Percentiles rank a stretch among this genome's conserved stretches.
Conservation (phyloP, 768 basidiomycete species). For the Suillus alpinus region DNA sequence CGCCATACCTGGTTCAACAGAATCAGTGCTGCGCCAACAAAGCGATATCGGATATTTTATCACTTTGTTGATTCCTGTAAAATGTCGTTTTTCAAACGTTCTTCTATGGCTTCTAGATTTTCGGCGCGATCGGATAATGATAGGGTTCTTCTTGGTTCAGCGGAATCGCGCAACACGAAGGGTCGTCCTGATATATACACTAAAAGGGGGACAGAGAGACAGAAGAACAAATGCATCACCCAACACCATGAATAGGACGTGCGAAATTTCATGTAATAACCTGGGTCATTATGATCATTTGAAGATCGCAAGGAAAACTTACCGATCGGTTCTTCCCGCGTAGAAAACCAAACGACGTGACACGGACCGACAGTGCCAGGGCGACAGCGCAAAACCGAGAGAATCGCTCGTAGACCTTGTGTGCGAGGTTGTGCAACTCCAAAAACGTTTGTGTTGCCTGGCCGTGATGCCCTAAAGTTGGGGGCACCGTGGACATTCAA, state of each 20-base stretch:
- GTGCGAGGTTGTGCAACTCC: conserved; percentile 95
- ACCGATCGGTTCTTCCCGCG: conserved; percentile 94
- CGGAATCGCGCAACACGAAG: conserved; percentile 86
- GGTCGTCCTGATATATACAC: conserved; percentile 90
- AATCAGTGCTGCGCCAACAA: conserved; percentile 7
- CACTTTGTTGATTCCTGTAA: conserved; percentile 78
- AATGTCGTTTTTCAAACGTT: conserved; percentile 86
- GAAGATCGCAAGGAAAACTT: conserved; percentile 24
- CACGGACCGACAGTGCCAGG: conserved; percentile 62
- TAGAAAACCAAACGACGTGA: conserved; percentile 93
- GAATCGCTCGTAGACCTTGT: conserved; percentile 85
- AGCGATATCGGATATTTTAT: conserved; percentile 8
- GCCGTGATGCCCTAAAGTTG: conserved; percentile 84
- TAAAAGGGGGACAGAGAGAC: conserved; percentile 24
- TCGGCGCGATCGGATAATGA: conserved; percentile 88
- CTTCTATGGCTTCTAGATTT: conserved; percentile 91
- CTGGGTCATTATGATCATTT: neutral
- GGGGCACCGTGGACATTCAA: conserved; percentile 92
- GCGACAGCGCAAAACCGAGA: conserved; percentile 78
- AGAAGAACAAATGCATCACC: conserved; percentile 5
- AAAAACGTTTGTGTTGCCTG: conserved; percentile 83
- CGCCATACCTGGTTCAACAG: conserved; percentile 63
- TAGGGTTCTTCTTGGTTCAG: conserved; percentile 77
- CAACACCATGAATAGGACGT: neutral
- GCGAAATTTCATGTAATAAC: neutral